Percentiles rank a stretch among this genome's conserved stretches.
Conservation (phyloP, 2,329 filamentous ascomycete genomes). For the Colletotrichum shisoi region DNA sequence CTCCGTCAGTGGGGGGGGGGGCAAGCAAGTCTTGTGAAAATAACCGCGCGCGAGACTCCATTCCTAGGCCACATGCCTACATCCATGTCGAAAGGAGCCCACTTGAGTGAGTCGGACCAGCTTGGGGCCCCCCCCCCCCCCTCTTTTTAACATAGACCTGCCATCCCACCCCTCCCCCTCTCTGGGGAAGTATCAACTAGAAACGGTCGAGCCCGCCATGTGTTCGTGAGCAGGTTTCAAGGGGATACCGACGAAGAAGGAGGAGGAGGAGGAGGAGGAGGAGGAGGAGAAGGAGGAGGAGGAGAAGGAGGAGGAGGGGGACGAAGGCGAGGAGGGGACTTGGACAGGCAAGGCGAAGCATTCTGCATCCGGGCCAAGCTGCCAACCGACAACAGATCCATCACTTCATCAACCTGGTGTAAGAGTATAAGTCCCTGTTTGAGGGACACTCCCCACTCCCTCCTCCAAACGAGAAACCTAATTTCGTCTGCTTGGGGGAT, state of each 20-base stretch:
- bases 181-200: no score
- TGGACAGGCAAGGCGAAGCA: conserved; percentile 11
- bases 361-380: conserved; percentile 30
- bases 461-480: conserved; percentile 24
- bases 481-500: conserved; percentile 11
- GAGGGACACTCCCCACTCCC: conserved; percentile 8
- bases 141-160: background rate
- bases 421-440: no score
- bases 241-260: no score
- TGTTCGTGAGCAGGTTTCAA: no score
- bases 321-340: no score
- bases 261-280: no score
- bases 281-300: no score
- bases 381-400: conserved; percentile 20
- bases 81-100: background rate
- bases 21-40: background rate
- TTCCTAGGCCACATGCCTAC: background rate
- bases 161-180: no score
- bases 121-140: background rate
- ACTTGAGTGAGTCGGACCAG: background rate
- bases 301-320: no score
- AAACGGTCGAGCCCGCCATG: no score
- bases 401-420: conserved; percentile 11
- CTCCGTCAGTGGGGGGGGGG: background rate
- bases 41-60: conserved; percentile 8